These are phyloP conservation scores for Carex cristatella DNA, from an alignment of 176 grass and related monocot species.

Conservation along the genomic window DNA sequence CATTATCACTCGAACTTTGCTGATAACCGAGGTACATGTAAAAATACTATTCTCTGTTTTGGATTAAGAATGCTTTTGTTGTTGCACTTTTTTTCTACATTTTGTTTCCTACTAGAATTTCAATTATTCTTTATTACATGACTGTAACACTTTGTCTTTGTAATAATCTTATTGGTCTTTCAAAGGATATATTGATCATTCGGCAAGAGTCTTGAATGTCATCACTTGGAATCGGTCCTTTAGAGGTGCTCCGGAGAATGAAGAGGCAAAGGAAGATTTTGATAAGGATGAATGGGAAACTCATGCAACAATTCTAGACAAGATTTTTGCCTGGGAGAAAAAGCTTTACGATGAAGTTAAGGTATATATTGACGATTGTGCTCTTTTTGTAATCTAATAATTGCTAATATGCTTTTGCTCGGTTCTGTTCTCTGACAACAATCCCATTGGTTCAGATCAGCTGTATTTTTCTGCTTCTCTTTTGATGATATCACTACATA, in stretches of 20 bases:
- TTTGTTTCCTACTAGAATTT: not conserved
- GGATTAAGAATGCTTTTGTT: not conserved
- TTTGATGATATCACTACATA: not conserved
- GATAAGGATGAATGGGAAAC: slow-evolving; percentile 73
- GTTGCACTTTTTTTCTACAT: not conserved
- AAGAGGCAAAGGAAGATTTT: slow-evolving; percentile 48
- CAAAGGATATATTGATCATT: slow-evolving; percentile 85
- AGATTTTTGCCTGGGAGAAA: slow-evolving; percentile 94
- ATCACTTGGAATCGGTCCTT: slow-evolving; percentile 94
- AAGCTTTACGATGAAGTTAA: slow-evolving; percentile 90
- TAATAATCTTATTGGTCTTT: slow-evolving; percentile 2
- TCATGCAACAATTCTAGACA: slow-evolving; percentile 71
- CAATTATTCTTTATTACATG: not conserved
- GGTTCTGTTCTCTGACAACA: not conserved
- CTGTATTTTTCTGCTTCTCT: not conserved
- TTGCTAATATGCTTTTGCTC: not conserved
- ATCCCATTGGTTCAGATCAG: not conserved
- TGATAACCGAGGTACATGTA: slow-evolving; percentile 52
- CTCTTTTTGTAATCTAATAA: not conserved
- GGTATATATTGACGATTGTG: slow-evolving; percentile 31
- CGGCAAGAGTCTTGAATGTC: slow-evolving; percentile 76
- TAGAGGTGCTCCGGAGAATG: slow-evolving; percentile 43
- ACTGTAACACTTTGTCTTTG: not conserved
- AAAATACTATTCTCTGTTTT: not conserved
- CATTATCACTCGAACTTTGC: slow-evolving; percentile 97